Base-by-base conservation (phyloP, 345 rosid genomes). In the Litchi chinensis region DNA sequence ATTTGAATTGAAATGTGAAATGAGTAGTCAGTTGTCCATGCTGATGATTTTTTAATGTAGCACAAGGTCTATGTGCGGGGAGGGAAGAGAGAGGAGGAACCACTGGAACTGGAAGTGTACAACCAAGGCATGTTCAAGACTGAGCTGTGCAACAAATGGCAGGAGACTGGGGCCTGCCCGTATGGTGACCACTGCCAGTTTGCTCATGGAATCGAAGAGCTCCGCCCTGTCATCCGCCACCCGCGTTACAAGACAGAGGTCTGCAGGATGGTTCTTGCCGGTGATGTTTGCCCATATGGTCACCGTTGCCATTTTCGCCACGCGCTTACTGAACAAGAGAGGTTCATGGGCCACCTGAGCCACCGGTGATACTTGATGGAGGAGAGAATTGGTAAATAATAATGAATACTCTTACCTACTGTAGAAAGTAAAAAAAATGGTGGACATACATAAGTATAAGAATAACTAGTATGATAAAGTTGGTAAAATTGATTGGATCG, bases 111-210 rank as follows among this genome's bases (percentile, higher is more conserved):
- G 46, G 87, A 88, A 60, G 90, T 85, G 50, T 89, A 80, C 82
- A 83, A 80, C 73, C 90, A 89, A 76, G 93, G 93, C 64, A 86
- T 88, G 93, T 82, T 79, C 83, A 88, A 86, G 82, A 90, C 91
- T 16, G 93, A 90, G 77, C 80, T 90, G 19, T 88, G 93, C 89
- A 90, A 90, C 86, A 90, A 90, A 74, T 90, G 93, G 93, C 93
- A 90, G 75, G 91, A 85, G 84, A 88, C 87, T 0, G 91, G 93
- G 24, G 22, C 86, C 28, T 88, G 91, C 68, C 91, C 89, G 13
- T 88, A 88, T 40, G 85, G 88, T 10, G 85, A 86, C 24, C 82
- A 86, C 73, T 90, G 90, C 84, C 89, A 83, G 74, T 90, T 88
- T 77, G 93, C 93, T 40, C 93, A 88, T 41, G 91, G 93, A 22